A percentile compares a stretch with the other conserved stretches of the same genome.
These are phyloP conservation scores for Mycena vulgaris DNA, from an alignment of 768 basidiomycete genomes.

Conservation along the genomic window DNA sequence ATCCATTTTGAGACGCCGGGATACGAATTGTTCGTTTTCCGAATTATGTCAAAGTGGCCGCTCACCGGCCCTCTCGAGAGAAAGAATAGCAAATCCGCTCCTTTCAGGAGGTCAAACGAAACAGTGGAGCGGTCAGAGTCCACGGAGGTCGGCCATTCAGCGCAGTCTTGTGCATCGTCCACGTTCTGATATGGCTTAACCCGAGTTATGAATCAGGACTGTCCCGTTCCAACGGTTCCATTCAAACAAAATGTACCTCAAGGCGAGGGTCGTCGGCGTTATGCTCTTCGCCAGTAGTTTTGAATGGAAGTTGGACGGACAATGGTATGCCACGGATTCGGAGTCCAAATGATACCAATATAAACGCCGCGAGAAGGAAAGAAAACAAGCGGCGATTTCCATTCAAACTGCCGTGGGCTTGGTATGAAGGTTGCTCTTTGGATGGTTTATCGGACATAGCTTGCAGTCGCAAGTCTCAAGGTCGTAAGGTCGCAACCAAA, in stretches of 20 bases:
- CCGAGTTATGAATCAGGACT: not conserved
- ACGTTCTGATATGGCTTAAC: not conserved
- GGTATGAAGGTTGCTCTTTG: too few relatives aligned
- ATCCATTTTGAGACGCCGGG: not conserved
- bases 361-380: too few relatives aligned
- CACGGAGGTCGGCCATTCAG: conserved; percentile 15
- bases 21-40: conserved; percentile 17
- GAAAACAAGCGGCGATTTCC: too few relatives aligned
- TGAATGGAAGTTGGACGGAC: too few relatives aligned
- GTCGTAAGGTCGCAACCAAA: too few relatives aligned
- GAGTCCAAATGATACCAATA: too few relatives aligned
- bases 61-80: conserved; percentile 5
- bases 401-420: too few relatives aligned
- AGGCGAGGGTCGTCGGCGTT: conserved; percentile 3
- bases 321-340: too few relatives aligned
- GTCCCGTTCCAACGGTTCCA: too few relatives aligned
- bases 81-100: conserved; percentile 20
- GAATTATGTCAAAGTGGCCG: conserved; percentile 16
- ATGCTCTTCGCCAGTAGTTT: not conserved
- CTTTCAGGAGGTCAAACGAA: conserved; percentile 5
- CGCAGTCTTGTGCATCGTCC: conserved; percentile 10
- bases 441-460: too few relatives aligned
- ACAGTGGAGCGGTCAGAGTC: not conserved
- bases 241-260: conserved; percentile 3
- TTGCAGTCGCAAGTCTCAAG: too few relatives aligned